Evolutionary conservation across 2,329 filamentous ascomycete genomes (phyloP).

Genomic region (Phaeophleospora eucalypticola): DNA sequence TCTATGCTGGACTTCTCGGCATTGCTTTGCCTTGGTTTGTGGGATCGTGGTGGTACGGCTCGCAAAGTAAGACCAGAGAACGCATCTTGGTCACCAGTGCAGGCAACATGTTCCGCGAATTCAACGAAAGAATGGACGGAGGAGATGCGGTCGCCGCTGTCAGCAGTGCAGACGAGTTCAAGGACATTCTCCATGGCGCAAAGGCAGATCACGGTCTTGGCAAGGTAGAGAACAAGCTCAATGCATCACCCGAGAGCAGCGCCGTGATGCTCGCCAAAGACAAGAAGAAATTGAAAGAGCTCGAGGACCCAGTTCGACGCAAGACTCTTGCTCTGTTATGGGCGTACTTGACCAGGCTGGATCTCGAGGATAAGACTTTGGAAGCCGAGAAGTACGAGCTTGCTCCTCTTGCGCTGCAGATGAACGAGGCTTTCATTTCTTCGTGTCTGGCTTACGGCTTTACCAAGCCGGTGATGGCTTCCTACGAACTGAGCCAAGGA

Average conservation of each 20-base stretch:
- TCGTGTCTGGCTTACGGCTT: slow-evolving; percentile 86
- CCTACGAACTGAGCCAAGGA: slow-evolving; percentile 78
- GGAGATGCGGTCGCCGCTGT: slow-evolving; percentile 75
- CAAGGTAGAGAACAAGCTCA: slow-evolving; percentile 76
- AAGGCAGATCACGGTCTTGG: slow-evolving; percentile 76
- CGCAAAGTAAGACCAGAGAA: slow-evolving; percentile 87
- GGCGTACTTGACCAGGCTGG: slow-evolving; percentile 88
- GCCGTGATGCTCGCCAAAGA: slow-evolving; percentile 68
- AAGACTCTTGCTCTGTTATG: slow-evolving; percentile 88
- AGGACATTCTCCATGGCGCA: slow-evolving; percentile 68
- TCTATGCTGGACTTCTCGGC: slow-evolving; percentile 84
- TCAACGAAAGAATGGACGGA: slow-evolving; percentile 76
- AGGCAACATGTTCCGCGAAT: slow-evolving; percentile 90
- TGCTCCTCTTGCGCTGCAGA: slow-evolving; percentile 75
- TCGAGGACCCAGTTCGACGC: slow-evolving; percentile 74
- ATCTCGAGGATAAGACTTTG: slow-evolving; percentile 72
- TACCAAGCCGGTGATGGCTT: slow-evolving; percentile 73
- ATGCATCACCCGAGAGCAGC: slow-evolving; percentile 51
- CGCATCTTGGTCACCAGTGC: slow-evolving; percentile 89
- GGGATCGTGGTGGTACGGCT: slow-evolving; percentile 98
- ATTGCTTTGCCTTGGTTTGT: slow-evolving; percentile 89
- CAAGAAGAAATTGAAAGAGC: slow-evolving; percentile 67
- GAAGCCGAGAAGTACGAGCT: slow-evolving; percentile 86
- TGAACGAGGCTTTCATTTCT: slow-evolving; percentile 81
- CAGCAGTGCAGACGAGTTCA: slow-evolving; percentile 82